Evolutionary conservation across 495 filamentous ascomycete species (phyloP), one percentile per base, ranked within the genome.

Genomic region (Penicilliopsis zonata): DNA sequence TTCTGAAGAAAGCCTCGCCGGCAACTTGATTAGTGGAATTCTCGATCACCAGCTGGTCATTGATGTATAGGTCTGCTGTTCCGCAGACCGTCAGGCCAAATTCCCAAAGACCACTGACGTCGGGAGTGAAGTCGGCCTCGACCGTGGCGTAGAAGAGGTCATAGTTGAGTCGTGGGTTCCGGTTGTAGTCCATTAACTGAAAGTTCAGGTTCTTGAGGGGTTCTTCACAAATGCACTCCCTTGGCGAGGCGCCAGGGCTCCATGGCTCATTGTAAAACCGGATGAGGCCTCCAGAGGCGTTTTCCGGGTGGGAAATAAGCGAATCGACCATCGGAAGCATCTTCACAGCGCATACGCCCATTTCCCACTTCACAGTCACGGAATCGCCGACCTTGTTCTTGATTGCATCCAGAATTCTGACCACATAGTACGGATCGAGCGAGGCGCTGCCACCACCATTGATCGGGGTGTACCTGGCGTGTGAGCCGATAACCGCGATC

Each of bases 371-470:
- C 3, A 59, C 50, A n/a, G 21, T 6, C 24, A 67, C 61, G 17
- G 65, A 63, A 40, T 72, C 61, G 8, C 57, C 56, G 26, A 75
- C 55, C 18, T 61, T 43, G 35, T 69, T 67, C 12, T 64, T 67
- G 13, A 79, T 68, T 12, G 72, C 76, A 21, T 79, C 72, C 41
- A 67, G 78, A 8, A 75, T 68, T 2, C 73, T 72, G 13, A 76
- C 59, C 17, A 65, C 70, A 48, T 86, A 85, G 48, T 86, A 85
- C 13, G 81, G 78, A 37, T 78, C 74, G 17, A 87, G 61, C 31
- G 70, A 74, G 9, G 82, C 80, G 46, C 76, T 83, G n/a, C 83
- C 80, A 32, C 83, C 83, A 20, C 83, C 82, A 15, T 75, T 72
- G 17, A 73, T 72, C 29, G 79, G 77, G 0, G 82, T 74, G 34